Conservation (phyloP, 441 rosid species). For the Gossypium schwendimanii region DNA sequence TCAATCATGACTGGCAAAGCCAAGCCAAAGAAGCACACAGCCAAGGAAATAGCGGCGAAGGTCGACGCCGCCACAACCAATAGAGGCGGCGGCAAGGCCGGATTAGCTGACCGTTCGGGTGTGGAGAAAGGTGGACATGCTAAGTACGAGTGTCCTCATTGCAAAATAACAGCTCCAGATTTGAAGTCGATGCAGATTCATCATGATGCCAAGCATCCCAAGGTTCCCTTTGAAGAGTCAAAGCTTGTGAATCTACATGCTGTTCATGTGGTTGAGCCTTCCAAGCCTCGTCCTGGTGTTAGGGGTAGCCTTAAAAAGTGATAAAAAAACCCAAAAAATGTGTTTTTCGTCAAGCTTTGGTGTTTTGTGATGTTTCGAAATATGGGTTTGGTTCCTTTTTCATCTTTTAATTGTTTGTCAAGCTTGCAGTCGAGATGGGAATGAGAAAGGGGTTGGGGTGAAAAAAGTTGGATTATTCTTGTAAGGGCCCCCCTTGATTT, state of each 20-base stretch:
- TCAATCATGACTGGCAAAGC: slow-evolving; percentile 82
- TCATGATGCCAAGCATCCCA: slow-evolving; percentile 86
- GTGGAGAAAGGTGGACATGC: slow-evolving; percentile 90
- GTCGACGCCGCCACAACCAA: slow-evolving; percentile 81
- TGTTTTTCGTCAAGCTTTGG: neutral
- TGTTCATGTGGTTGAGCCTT: neutral
- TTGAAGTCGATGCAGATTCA: slow-evolving; percentile 94
- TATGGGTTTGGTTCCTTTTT: neutral
- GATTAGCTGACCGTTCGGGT: slow-evolving; percentile 64
- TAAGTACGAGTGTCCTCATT: slow-evolving; percentile 86
- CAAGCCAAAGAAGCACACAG: slow-evolving; percentile 99
- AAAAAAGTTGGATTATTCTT: neutral
- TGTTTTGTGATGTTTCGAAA: neutral
- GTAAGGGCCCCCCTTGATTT: neutral
- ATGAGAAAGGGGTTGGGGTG: neutral
- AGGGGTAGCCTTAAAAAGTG: slow-evolving; percentile 69
- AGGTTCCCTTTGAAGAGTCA: slow-evolving; percentile 68
- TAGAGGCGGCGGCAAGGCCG: slow-evolving; percentile 91
- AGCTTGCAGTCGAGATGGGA: neutral
- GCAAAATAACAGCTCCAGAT: slow-evolving; percentile 79
- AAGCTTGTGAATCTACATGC: slow-evolving; percentile 60
- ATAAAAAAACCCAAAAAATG: neutral
- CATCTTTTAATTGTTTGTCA: neutral
- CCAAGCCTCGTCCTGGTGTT: slow-evolving; percentile 50
- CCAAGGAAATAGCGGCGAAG: slow-evolving; percentile 80